Percentiles rank a stretch among this genome's conserved stretches.
Conservation (phyloP, 2,329 filamentous ascomycete genomes). For the Neopestalotiopsis sp. region DNA sequence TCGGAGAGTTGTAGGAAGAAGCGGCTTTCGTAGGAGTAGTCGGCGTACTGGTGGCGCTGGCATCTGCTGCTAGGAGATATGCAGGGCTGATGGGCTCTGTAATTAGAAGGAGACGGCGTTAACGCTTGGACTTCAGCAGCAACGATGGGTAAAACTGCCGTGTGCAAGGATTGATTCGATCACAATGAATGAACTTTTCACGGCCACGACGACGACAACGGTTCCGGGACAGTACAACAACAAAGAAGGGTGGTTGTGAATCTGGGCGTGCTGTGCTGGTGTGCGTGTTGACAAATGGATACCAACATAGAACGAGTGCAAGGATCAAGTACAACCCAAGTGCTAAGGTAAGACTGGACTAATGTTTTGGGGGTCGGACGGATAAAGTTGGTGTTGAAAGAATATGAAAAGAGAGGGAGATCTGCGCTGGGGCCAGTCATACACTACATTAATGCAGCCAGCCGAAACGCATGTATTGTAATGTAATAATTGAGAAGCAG, state of each 20-base stretch:
- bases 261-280: neutral
- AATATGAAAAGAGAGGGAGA: neutral
- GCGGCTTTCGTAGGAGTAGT: neutral
- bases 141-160: neutral
- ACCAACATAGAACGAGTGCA: neutral
- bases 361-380: neutral
- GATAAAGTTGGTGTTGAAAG: neutral
- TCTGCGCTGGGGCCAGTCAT: neutral
- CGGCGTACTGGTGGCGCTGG: neutral
- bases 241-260: neutral
- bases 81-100: conserved; percentile 15
- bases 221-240: neutral
- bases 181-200: neutral
- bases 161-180: neutral
- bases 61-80: conserved; percentile 17
- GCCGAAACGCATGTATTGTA: neutral
- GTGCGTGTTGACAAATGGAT: neutral
- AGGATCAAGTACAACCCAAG: neutral
- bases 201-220: neutral
- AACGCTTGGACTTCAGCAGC: conserved; percentile 1
- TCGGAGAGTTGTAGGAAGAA: conserved; percentile 7
- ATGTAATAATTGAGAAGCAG: neutral
- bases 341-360: neutral
- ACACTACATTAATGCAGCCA: conserved; percentile 3
- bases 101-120: neutral